phyloP scores from a whole-genome alignment of 345 rosid genomes.

The Nephelium lappaceum region DNA sequence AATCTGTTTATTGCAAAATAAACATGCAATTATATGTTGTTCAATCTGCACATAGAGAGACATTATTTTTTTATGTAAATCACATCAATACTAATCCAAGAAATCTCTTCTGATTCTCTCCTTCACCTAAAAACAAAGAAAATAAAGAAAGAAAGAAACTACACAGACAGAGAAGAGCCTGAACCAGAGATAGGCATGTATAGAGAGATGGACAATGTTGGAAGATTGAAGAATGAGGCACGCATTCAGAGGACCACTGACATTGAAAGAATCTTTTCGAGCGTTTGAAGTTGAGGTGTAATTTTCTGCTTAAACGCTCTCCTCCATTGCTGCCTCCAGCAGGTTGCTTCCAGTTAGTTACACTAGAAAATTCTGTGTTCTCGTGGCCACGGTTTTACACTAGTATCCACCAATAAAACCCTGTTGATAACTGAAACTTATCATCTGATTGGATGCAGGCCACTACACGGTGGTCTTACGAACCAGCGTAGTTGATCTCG shows the following conservation, averaged over 20 bases:
- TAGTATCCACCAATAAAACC: background rate
- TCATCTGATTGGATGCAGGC: background rate
- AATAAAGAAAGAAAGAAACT: background rate
- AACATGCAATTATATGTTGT: background rate
- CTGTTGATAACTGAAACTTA: background rate
- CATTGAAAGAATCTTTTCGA: background rate
- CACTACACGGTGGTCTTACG: background rate
- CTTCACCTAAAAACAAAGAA: background rate
- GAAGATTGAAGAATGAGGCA: too few relatives aligned
- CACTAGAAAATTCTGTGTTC: background rate
- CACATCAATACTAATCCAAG: too few relatives aligned
- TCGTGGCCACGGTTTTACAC: background rate
- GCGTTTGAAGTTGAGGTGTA: constrained; percentile 8
- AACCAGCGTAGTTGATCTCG: background rate
- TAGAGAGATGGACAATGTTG: background rate
- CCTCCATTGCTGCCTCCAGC: background rate
- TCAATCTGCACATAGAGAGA: too few relatives aligned
- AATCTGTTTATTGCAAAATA: background rate
- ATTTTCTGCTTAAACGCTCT: background rate
- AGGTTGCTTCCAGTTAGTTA: background rate
- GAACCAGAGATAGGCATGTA: background rate
- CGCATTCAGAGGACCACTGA: background rate
- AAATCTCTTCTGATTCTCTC: too few relatives aligned
- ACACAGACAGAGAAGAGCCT: background rate
- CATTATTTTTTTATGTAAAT: too few relatives aligned